Base-by-base conservation (phyloP, 2,329 filamentous ascomycete species). In the Pseudogymnoascus sp. region DNA sequence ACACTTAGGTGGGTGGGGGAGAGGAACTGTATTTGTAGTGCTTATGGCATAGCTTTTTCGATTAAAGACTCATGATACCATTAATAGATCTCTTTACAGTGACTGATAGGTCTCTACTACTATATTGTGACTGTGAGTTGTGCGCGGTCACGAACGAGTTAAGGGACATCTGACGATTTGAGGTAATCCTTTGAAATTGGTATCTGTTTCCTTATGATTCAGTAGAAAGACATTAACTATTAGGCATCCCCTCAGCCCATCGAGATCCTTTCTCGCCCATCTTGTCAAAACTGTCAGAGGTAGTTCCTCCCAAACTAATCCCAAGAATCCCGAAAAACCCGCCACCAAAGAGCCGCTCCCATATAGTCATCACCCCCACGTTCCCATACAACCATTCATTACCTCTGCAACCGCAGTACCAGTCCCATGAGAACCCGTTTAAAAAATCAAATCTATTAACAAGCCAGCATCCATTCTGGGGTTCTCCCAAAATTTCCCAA, bases 211-310 rank as follows among this genome's bases (percentile, higher is more conserved):
- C 25, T 18, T 56, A 53, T 33, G 47, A 56, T 56, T 14, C 47
- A 56, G 47, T 56, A 31, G n/a, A 33, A 53, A 56, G 47, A 56
- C 47, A 33, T 56, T 12, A 56, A 56, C 47, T 31, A 56, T 56
- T 56, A 56, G 23, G 12, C 10, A n/a, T n/a, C 47, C 47, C 25
- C n/a, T 28, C n/a, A 56, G 47, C 47, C n/a, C 25, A 56, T 31
- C 47, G 25, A 56, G 47, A 56, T 56, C 16, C 14, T 31, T 31
- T 18, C 47, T 53, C 47, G n/a, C 25, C 47, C 47, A 56, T 16
- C 47, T 33, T 56, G 47, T n/a, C 4, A 56, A 33, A 33, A 33
- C 47, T 33, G 47, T 16, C 25, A 5, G 25, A 33, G 25, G 47
- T 18, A 56, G 3, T 18, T 18, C 7, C 47, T 18, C 25, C 25